Evolutionary conservation across 2,329 filamentous ascomycete species (phyloP), one percentile per base, ranked within the genome.

Genomic region (Fusarium zealandicum): DNA sequence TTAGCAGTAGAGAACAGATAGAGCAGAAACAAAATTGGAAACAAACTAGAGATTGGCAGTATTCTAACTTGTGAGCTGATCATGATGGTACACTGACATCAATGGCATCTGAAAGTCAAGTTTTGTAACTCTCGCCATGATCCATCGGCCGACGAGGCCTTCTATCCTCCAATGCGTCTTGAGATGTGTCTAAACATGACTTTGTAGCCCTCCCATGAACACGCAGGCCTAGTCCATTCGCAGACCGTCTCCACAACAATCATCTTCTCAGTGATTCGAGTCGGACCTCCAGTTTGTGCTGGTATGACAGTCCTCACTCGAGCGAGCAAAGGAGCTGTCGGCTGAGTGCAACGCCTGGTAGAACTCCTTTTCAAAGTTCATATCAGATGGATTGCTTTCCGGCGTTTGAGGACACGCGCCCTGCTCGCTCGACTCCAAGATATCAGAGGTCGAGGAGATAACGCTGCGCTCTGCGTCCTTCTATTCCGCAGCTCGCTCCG

Each of bases 401-500:
- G 55, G 49, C 27, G 56, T 60, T 17, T 37, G 49, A 36, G 44
- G 38, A 17, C 37, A 14, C 1, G 40, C 30, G 33, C 33, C 35
- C 28, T 56, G 56, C 5, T 42, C 27, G 46, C 37, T 43, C 11
- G 53, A 46, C 22, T 59, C 57, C 25, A 30, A 42, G 16, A 41
- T 43, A 13, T 66, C 64, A 30, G 63, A 47, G 33, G 51, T 52
- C 25, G 57, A 42, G 35, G 63, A 63, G 58, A 58, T 25, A 44
- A 55, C 54, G 32, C 62, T 66, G 43, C 60, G 65, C 16, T 66
- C 69, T 32, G 57, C 44, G 55, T 69, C 61, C 63, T 41, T 70
- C 74, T 76, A 76, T 67, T 76, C 74, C 46, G 67, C 68, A 54
- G 69, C 59, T 46, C 69, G 70, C 47, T 75, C 70, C 8, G 69